Conservation (phyloP, 2,329 filamentous ascomycete genomes). For the Neofusicoccum kwambonambiense region DNA sequence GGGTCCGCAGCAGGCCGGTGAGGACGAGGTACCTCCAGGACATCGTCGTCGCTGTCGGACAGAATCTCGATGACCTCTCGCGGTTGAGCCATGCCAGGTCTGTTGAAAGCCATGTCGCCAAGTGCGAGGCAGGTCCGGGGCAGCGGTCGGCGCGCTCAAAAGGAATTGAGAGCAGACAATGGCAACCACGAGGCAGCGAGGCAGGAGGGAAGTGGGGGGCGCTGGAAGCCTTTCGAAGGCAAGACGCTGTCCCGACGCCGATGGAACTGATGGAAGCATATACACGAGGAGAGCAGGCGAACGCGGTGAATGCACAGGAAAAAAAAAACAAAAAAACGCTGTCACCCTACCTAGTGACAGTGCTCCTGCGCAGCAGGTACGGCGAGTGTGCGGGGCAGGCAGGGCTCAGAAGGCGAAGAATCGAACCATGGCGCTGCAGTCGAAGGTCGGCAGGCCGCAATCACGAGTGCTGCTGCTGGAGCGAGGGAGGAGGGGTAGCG, state of each 20-base stretch:
- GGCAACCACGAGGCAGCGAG: not conserved
- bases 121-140: not conserved
- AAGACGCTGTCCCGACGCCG: not conserved
- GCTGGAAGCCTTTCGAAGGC: not conserved
- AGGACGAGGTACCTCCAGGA: not conserved
- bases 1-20: not conserved
- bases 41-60: not conserved
- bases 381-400: not conserved
- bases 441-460: not conserved
- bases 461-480: slow-evolving; percentile 8
- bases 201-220: not conserved
- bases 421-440: not conserved
- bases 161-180: not conserved
- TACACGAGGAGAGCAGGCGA: not conserved
- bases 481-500: slow-evolving; percentile 16
- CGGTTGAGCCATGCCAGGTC: not conserved
- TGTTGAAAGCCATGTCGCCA: not conserved
- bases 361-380: not conserved
- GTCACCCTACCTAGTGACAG: not conserved
- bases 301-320: not conserved
- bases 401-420: not conserved
- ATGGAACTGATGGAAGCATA: not conserved
- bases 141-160: not conserved
- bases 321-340: not conserved
- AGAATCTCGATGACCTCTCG: slow-evolving; percentile 11